Base-by-base conservation (phyloP, 2,329 filamentous ascomycete species). In the Alternaria novae-zelandiae region DNA sequence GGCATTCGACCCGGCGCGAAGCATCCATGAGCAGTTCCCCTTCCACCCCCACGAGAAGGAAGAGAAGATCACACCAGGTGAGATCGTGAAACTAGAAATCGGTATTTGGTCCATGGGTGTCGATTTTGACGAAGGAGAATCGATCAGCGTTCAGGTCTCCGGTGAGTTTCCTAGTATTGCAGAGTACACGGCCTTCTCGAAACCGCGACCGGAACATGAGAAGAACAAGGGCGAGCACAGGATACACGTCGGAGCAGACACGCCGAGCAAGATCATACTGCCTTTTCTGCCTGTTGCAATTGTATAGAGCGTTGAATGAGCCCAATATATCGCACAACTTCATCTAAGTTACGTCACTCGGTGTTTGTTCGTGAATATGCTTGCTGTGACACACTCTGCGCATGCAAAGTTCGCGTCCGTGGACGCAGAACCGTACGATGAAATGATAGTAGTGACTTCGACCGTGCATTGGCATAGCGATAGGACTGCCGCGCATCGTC, bases 51-150 rank as follows among this genome's bases (percentile, higher is more conserved):
- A 85, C 59, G 74, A 78, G 5, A 69, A 71, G 15, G 75, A 82
- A 46, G 76, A 83, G 46, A 82, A 83, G 67, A 73, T 85, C 1
- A 57, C 69, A 3, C 78, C 76, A 0, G 83, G 83, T 0, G 71
- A 79, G 7, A 70, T 85, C 20, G 82, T 84, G 5, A 79, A 79
- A 67, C 70, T 85, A 5, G 82, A 85, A 49, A 85, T 85, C 61
- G 82, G 82, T 0, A 82, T 85, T 12, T 85, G 82, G 83, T 78
- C 80, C 0, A 80, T 82, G 74, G 83, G 83, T 0, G 77, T 83
- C 0, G 80, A 83, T 26, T 85, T 81, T 67, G 81, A 84, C 4
- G 79, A 74, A 6, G 83, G 81, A 0, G 81, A 84, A 63, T 64
- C 63, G 4, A 67, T 71, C 13, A 72, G 65, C 57, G 61, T 70